A percentile compares a stretch with the other conserved stretches of the same genome.
Evolutionary conservation across 192 early-diverging fungal species (phyloP).

Genomic region (Chytriomyces sp.): DNA sequence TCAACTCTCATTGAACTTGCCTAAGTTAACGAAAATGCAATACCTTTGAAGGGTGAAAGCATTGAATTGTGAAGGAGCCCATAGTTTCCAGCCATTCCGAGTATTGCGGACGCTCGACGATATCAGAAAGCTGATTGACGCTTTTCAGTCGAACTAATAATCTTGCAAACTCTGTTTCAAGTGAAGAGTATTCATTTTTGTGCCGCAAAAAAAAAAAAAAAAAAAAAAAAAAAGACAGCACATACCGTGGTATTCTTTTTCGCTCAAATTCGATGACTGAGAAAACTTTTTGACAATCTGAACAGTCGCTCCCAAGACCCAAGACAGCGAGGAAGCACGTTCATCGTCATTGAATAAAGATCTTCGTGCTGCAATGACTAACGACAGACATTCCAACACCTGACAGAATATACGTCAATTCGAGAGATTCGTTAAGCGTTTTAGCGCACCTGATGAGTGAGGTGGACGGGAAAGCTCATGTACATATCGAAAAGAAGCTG

Average conservation of each 20-base stretch:
- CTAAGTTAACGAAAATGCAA: not conserved
- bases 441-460: constrained; percentile 49
- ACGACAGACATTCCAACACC: constrained; percentile 81
- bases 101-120: constrained; percentile 75
- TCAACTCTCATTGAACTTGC: not conserved
- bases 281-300: constrained; percentile 66
- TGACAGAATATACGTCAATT: constrained; percentile 20
- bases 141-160: constrained; percentile 81
- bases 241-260: constrained; percentile 74
- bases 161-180: constrained; percentile 72
- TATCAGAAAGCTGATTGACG: constrained; percentile 79
- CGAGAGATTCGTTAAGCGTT: not conserved
- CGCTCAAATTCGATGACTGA: constrained; percentile 64
- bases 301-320: constrained; percentile 71
- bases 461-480: constrained; percentile 60
- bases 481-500: constrained; percentile 75
- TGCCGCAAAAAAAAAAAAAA: no score
- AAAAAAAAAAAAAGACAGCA: not conserved
- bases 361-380: constrained; percentile 79
- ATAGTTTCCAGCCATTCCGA: constrained; percentile 68
- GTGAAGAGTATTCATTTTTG: constrained; percentile 34
- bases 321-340: constrained; percentile 68
- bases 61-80: constrained; percentile 68
- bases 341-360: constrained; percentile 84
- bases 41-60: constrained; percentile 70